A percentile compares a stretch with the other conserved stretches of the same genome.
Evolutionary conservation across 768 basidiomycete genomes (phyloP).

Genomic region (Stropharia rugosoannulata): DNA sequence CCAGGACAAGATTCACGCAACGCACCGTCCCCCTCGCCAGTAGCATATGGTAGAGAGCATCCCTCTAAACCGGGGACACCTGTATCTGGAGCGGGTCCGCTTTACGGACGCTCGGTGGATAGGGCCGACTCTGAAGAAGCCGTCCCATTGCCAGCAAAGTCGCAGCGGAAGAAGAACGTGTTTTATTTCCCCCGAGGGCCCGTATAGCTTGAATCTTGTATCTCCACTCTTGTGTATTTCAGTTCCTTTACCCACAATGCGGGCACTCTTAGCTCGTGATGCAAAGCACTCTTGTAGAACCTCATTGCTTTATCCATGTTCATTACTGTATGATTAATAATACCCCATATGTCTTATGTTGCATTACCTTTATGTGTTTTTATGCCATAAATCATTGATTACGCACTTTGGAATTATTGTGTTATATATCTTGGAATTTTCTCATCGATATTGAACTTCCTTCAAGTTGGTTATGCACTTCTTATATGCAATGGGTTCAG

Average conservation of each 20-base stretch:
- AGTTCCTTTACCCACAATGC: not conserved
- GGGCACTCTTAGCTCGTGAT: not conserved
- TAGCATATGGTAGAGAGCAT: constrained; percentile 7
- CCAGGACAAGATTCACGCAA: constrained; percentile 10
- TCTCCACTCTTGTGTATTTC: not conserved
- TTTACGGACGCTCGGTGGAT: constrained; percentile 4
- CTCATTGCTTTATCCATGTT: not conserved
- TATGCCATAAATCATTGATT: too few relatives aligned
- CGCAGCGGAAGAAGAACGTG: constrained; percentile 18
- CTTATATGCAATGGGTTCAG: too few relatives aligned
- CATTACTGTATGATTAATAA: constrained; percentile 1
- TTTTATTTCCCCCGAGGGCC: constrained; percentile 8
- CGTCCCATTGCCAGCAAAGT: constrained; percentile 19
- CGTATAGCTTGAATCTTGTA: not conserved
- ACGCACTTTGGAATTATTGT: too few relatives aligned
- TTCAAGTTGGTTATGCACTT: too few relatives aligned
- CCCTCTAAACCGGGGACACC: constrained; percentile 15
- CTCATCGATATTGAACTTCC: too few relatives aligned
- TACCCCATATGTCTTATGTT: not conserved
- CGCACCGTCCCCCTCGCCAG: not conserved
- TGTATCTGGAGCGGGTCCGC: constrained; percentile 4
- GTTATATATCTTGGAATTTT: too few relatives aligned
- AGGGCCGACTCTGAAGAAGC: constrained; percentile 13
- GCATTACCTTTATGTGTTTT: not conserved
- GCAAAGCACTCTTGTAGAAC: not conserved